A percentile compares a stretch with the other conserved stretches of the same genome.
These are phyloP conservation scores for Tylopilus intermedius DNA, from an alignment of 768 basidiomycete genomes.

Conservation along the genomic window DNA sequence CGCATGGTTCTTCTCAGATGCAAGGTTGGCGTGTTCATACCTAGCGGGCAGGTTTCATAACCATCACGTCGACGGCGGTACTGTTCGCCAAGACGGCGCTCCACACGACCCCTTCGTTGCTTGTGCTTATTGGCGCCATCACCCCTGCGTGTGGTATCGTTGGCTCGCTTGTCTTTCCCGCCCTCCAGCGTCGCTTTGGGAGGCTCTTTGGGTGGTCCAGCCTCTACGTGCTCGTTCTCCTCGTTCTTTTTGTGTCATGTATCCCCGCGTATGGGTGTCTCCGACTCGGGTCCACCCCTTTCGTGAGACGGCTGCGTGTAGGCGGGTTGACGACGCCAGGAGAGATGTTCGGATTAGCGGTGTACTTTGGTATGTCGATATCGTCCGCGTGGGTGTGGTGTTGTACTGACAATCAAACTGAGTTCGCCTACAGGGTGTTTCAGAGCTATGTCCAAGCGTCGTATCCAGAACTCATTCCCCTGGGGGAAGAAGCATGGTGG, in stretches of 20 bases:
- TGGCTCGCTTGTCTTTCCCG: conserved; percentile 80
- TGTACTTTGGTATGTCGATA: too few species aligned
- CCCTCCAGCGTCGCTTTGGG: conserved; percentile 65
- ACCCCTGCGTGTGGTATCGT: conserved; percentile 73
- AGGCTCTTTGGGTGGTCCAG: conserved; percentile 64
- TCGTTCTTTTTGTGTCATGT: conserved; percentile 60
- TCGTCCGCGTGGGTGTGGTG: too few species aligned
- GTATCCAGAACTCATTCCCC: conserved; percentile 80
- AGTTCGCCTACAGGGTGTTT: too few species aligned
- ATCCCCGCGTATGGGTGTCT: too few species aligned
- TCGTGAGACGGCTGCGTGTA: too few species aligned
- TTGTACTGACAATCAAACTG: too few species aligned
- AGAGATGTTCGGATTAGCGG: too few species aligned
- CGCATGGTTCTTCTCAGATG: conserved; percentile 91
- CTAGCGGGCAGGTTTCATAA: conserved; percentile 73
- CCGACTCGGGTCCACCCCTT: too few species aligned
- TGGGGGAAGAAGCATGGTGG: conserved; percentile 87
- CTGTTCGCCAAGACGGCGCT: conserved; percentile 89
- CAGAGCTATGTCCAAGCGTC: too few species aligned
- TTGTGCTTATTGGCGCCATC: conserved; percentile 78
- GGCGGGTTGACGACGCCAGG: too few species aligned
- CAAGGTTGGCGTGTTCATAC: too few species aligned
- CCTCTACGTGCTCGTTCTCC: conserved; percentile 55
- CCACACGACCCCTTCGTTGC: conserved; percentile 71
- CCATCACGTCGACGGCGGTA: conserved; percentile 86